Conservation (phyloP, 2,329 filamentous ascomycete species). For the Plectosphaerella cucumerina region DNA sequence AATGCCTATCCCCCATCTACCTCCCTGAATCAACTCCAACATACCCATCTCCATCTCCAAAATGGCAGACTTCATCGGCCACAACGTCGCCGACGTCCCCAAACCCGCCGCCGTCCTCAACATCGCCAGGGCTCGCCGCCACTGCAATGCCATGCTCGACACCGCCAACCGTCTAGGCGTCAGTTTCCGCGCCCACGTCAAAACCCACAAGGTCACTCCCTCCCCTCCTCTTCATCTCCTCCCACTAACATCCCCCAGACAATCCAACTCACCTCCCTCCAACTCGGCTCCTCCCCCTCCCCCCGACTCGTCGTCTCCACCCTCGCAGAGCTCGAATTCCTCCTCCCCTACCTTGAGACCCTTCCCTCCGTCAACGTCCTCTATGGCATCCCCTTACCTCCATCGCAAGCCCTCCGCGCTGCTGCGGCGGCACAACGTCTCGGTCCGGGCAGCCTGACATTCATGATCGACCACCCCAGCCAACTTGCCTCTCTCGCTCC, state of each 20-base stretch:
- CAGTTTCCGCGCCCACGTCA: slow-evolving; percentile 58
- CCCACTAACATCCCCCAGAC: slow-evolving; percentile 35
- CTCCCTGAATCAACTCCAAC: slow-evolving; percentile 8
- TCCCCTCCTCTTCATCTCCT: accelerated
- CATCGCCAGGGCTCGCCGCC: slow-evolving; percentile 43
- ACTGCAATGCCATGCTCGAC: slow-evolving; percentile 54
- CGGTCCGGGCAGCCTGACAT: slow-evolving; percentile 39
- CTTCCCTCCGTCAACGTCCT: slow-evolving; percentile 34
- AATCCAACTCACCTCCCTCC: slow-evolving; percentile 46
- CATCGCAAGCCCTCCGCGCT: slow-evolving; percentile 48
- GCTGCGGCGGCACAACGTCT: slow-evolving; percentile 39
- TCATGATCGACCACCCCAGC: slow-evolving; percentile 54
- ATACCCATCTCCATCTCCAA: slow-evolving; percentile 5
- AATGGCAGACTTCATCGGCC: slow-evolving; percentile 16
- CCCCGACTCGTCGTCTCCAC: slow-evolving; percentile 56
- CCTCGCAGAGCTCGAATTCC: slow-evolving; percentile 51
- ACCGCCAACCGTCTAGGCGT: slow-evolving; percentile 43
- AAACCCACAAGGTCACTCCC: slow-evolving; percentile 57
- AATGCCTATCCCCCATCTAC: slow-evolving; percentile 19
- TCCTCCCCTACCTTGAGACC: slow-evolving; percentile 38
- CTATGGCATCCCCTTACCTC: slow-evolving; percentile 57
- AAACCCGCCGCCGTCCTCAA: slow-evolving; percentile 56
- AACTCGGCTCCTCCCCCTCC: slow-evolving; percentile 41
- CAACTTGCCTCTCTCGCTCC: slow-evolving; percentile 33
- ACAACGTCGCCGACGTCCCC: slow-evolving; percentile 28